Evolutionary conservation across 2,329 filamentous ascomycete genomes (phyloP), one percentile per base, ranked within the genome.

Genomic region (Taxawa tesnikishii): DNA sequence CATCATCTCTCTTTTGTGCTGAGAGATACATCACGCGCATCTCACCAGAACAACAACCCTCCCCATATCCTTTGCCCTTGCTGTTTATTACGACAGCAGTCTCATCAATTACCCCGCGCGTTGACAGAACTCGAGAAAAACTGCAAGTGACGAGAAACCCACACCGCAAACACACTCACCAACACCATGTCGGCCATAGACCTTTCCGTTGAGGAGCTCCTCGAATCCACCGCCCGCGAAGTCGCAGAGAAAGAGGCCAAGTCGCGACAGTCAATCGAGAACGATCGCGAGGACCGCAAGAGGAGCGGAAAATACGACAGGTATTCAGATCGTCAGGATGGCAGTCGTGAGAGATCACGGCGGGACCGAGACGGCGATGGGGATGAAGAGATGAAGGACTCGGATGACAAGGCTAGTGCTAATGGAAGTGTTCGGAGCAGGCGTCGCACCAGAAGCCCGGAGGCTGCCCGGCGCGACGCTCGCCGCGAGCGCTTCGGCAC

Each of bases 121-220:
- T n/a, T n/a, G n/a, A n/a, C n/a, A n/a, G n/a, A n/a, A n/a, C n/a
- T n/a, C n/a, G n/a, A n/a, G n/a, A n/a, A n/a, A n/a, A 23, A 23
- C 15, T 27, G 19, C 32, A 31, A 34, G 32, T 31, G 27, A 26
- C 19, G 21, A 15, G 21, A 34, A 29, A 28, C 21, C 28, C 26
- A 12, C 13, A 28, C 32, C 18, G 15, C 16, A 13, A 16, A 18
- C 25, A 14, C 32, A 26, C 27, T 28, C 28, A 34, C 28, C 32
- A 29, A 35, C 32, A 37, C 21, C 29, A 42, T 42, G 40, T 38
- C 35, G 17, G 31, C 32, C 27, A 24, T 40, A 31, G 34, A 37
- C 25, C 36, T 38, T 26, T 38, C 34, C 53, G 83, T 94, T 48
- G 87, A 94, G 67, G 83, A 84, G 44, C 72, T 94, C 43, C 75